phyloP scores from a whole-genome alignment of 106 monocot species.

The Vanilla planifolia region DNA sequence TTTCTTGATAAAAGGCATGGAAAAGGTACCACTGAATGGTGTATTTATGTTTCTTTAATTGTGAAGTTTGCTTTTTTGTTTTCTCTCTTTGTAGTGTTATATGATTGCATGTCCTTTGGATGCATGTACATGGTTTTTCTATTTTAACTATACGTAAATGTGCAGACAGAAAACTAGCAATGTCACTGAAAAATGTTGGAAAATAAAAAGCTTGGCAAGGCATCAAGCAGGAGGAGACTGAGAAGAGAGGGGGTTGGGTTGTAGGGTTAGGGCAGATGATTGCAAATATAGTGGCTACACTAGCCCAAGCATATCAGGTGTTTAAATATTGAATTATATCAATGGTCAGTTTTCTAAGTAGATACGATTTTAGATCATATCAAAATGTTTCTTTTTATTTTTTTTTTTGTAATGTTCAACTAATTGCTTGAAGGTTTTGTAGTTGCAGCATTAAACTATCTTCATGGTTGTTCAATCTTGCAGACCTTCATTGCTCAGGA shows the following conservation, averaged over 20 bases:
- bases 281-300: too few species aligned
- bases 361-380: too few species aligned
- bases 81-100: neutral
- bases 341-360: too few species aligned
- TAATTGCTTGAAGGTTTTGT: neutral
- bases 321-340: too few species aligned
- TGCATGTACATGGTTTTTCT: neutral
- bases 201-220: too few species aligned
- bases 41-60: neutral
- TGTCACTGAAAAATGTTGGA: neutral
- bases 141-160: neutral
- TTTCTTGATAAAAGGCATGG: conserved; percentile 91
- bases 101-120: neutral
- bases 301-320: too few species aligned
- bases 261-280: too few species aligned
- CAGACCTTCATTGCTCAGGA: conserved; percentile 93
- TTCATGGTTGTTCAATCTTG: conserved; percentile 6
- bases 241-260: too few species aligned
- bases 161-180: neutral
- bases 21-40: conserved; percentile 54
- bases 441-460: neutral
- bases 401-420: neutral
- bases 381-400: neutral
- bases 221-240: too few species aligned
- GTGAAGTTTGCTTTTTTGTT: neutral